A percentile compares a stretch with the other conserved stretches of the same genome.
These are phyloP conservation scores for Tylopilus rubrobrunneus DNA, from an alignment of 768 basidiomycete species.

Conservation along the genomic window DNA sequence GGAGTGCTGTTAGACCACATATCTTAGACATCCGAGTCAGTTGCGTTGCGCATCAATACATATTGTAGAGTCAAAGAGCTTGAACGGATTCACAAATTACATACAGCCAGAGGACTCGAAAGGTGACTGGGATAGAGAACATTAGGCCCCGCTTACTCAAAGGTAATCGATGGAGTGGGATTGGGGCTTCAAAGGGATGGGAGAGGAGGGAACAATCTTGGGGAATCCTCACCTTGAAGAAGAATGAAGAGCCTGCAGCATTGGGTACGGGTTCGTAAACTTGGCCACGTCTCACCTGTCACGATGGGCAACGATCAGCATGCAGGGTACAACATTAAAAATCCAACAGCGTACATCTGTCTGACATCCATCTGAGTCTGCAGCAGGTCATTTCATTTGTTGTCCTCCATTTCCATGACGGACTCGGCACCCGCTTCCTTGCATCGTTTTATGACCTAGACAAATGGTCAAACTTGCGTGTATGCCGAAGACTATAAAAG, in stretches of 20 bases:
- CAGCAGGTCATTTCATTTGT: constrained; percentile 73
- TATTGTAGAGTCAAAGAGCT: too few relatives aligned
- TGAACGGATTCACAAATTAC: too few relatives aligned
- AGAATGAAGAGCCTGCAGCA: constrained; percentile 38
- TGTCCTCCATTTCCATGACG: constrained; percentile 98
- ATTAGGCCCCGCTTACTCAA: too few relatives aligned
- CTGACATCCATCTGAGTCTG: constrained; percentile 80
- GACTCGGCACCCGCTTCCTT: constrained; percentile 77
- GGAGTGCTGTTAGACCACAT: too few relatives aligned
- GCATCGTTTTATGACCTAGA: constrained; percentile 78
- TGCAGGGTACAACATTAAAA: neutral
- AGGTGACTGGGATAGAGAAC: too few relatives aligned
- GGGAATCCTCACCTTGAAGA: too few relatives aligned
- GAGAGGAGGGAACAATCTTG: too few relatives aligned
- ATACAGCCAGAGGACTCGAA: too few relatives aligned
- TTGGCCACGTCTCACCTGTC: constrained; percentile 92
- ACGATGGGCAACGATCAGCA: neutral
- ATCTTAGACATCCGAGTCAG: too few relatives aligned
- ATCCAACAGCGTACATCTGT: constrained; percentile 64
- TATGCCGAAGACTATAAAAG: neutral
- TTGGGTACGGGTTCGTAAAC: constrained; percentile 96
- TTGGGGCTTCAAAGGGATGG: too few relatives aligned
- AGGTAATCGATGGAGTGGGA: too few relatives aligned
- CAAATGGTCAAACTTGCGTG: constrained; percentile 1
- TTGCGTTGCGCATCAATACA: too few relatives aligned